These are phyloP conservation scores for Paraphoma chrysanthemicola DNA, from an alignment of 2,329 filamentous ascomycete genomes.

Conservation along the genomic window DNA sequence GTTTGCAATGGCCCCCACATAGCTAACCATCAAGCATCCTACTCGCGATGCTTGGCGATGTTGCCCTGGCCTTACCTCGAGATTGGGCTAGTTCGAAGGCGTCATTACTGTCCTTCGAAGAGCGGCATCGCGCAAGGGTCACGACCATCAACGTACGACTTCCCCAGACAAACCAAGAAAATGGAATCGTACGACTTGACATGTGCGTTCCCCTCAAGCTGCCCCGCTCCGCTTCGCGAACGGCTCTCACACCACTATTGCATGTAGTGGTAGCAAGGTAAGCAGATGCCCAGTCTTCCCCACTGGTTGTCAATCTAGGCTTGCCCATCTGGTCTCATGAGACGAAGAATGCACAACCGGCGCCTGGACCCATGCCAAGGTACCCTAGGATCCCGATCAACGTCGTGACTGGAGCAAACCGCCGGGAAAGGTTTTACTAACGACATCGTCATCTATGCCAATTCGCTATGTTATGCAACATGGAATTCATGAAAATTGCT, in stretches of 20 bases:
- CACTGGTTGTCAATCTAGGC: neutral
- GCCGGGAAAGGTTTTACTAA: neutral
- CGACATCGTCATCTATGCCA: neutral
- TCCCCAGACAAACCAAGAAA: neutral
- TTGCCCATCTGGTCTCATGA: neutral
- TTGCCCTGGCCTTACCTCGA: neutral
- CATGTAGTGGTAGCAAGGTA: neutral
- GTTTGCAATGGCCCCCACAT: neutral
- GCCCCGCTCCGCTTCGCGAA: neutral
- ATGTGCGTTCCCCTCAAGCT: neutral
- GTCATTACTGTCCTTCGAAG: neutral
- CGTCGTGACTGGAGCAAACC: neutral
- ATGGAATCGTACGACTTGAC: neutral
- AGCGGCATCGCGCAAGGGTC: neutral
- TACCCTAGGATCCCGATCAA: neutral
- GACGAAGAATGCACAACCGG: neutral
- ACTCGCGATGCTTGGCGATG: neutral
- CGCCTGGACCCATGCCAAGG: neutral
- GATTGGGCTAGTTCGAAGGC: neutral
- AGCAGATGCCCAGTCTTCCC: no score
- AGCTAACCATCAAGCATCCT: neutral
- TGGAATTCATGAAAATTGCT: neutral
- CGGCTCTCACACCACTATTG: neutral
- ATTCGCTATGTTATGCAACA: neutral
- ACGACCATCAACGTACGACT: neutral